Conservation (phyloP, 306 rosid genomes). For the Lathyrus oleraceus region DNA sequence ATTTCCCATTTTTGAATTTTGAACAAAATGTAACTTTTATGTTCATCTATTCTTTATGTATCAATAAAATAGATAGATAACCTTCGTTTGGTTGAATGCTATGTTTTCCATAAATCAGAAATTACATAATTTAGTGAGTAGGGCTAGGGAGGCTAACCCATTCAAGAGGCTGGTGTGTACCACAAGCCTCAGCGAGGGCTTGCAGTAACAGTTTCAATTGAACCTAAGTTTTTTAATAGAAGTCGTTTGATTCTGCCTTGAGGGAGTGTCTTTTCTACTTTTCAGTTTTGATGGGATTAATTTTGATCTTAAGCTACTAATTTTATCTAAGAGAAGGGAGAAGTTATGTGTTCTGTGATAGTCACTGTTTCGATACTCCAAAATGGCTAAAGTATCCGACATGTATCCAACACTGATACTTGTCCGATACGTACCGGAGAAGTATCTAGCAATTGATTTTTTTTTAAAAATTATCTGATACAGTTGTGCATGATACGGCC, state of each 20-base stretch:
- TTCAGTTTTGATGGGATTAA: slow-evolving; percentile 4
- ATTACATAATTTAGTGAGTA: neutral
- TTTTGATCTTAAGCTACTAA: neutral
- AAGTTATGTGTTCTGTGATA: neutral
- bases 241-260: neutral
- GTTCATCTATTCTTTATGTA: neutral
- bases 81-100: slow-evolving; percentile 11
- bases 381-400: neutral
- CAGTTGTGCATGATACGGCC: too few species aligned
- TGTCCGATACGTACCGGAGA: too few species aligned
- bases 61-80: slow-evolving; percentile 4
- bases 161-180: slow-evolving; percentile 8
- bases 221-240: slow-evolving; percentile 1
- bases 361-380: neutral
- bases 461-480: too few species aligned
- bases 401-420: too few species aligned
- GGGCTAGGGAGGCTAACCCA: neutral
- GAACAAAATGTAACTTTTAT: neutral
- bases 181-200: slow-evolving; percentile 10
- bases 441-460: too few species aligned
- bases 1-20: neutral
- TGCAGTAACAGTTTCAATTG: slow-evolving; percentile 5
- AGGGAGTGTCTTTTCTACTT: slow-evolving; percentile 5
- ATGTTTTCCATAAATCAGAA: slow-evolving; percentile 17
- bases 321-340: slow-evolving; percentile 17